phyloP scores from a whole-genome alignment of 176 grass and related monocot species.

The Dendrocalamus sinicus region DNA sequence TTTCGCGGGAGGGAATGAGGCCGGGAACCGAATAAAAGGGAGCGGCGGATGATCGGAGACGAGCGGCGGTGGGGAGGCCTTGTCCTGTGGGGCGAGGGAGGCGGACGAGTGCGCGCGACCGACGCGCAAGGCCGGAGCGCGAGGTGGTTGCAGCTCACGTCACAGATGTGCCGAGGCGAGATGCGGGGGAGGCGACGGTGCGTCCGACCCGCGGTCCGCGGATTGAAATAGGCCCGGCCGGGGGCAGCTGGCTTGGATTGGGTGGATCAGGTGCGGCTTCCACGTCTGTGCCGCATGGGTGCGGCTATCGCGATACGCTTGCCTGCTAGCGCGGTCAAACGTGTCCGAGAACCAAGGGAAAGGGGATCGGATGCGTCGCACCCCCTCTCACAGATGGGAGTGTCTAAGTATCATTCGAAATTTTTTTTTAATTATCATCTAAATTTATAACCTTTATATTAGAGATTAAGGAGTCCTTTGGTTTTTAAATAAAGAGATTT shows the following conservation, averaged over 20 bases:
- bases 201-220: not conserved
- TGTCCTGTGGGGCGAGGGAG: slow-evolving; percentile 24
- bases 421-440: too few species aligned
- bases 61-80: slow-evolving; percentile 32
- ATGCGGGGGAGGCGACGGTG: not conserved
- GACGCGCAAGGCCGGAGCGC: not conserved
- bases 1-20: too few species aligned
- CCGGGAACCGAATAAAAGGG: not conserved
- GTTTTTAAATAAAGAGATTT: too few species aligned
- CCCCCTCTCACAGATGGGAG: too few species aligned
- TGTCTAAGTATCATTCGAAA: too few species aligned
- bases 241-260: not conserved
- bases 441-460: too few species aligned
- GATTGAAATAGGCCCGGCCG: slow-evolving; percentile 17
- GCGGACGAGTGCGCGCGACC: not conserved
- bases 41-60: not conserved
- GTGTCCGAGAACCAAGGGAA: slow-evolving; percentile 18
- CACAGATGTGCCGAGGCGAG: not conserved
- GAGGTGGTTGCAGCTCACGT: not conserved
- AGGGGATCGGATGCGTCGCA: not conserved
- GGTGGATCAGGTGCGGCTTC: not conserved
- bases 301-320: not conserved
- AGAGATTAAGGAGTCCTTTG: too few species aligned
- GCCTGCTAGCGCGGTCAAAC: slow-evolving; percentile 24
- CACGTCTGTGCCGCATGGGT: slow-evolving; percentile 39